Conservation (phyloP, 306 rosid genomes). For the Vachellia collinsii region DNA sequence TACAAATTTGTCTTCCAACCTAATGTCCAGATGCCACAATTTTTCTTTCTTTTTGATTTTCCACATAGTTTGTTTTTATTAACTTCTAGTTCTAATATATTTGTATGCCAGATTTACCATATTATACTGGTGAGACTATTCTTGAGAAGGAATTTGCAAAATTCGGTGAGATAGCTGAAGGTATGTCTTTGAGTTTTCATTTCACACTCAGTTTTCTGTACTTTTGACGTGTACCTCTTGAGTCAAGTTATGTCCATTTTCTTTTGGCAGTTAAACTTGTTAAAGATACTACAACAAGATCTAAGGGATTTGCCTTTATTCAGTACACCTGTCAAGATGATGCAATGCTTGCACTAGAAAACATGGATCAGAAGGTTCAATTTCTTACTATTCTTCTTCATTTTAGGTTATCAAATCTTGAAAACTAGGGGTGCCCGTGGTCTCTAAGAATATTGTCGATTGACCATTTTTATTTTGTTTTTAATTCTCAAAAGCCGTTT, state of each 20-base stretch:
- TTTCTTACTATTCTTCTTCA: constrained; percentile 2
- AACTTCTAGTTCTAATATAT: constrained; percentile 20
- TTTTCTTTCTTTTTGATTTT: constrained; percentile 2
- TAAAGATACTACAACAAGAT: constrained; percentile 60
- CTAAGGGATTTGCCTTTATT: constrained; percentile 87
- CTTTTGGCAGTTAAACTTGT: constrained; percentile 61
- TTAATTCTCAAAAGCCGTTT: neutral
- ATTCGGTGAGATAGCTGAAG: constrained; percentile 89
- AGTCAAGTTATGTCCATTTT: neutral
- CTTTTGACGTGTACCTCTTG: neutral
- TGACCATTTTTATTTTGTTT: neutral
- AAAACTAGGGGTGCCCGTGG: neutral
- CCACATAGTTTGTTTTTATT: constrained; percentile 1
- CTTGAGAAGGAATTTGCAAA: constrained; percentile 72
- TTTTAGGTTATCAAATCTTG: neutral
- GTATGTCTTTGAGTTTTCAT: constrained; percentile 43
- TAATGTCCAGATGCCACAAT: constrained; percentile 9
- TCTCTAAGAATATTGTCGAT: neutral
- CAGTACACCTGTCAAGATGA: constrained; percentile 77
- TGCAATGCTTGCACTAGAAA: constrained; percentile 86
- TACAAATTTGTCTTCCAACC: neutral
- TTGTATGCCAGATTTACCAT: constrained; percentile 79
- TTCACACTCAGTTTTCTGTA: constrained; percentile 5
- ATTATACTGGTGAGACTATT: constrained; percentile 60
- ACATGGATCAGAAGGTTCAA: constrained; percentile 84